Evolutionary conservation across 768 basidiomycete genomes (phyloP).

Genomic region (Serendipita sp.): DNA sequence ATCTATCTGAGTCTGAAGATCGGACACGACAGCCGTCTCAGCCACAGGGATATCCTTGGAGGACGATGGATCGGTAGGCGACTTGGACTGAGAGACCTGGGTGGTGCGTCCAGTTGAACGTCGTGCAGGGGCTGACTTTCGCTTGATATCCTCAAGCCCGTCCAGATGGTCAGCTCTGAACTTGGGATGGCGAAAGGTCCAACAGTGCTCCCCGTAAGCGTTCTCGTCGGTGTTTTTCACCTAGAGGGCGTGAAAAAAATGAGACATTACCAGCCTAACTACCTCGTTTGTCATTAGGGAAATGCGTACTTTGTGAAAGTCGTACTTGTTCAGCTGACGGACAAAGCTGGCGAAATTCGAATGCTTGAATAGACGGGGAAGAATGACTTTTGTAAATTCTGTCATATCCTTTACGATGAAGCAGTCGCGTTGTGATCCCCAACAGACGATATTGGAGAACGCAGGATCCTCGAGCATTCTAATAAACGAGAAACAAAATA

Average conservation of each 20-base stretch:
- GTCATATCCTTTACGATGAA: constrained; percentile 98
- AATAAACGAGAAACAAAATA: not conserved
- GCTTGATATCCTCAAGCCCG: constrained; percentile 40
- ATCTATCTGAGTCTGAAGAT: constrained; percentile 35
- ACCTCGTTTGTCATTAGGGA: not conserved
- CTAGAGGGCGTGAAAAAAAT: not conserved
- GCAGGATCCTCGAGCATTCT: constrained; percentile 81
- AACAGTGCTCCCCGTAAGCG: constrained; percentile 45
- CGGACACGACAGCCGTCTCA: constrained; percentile 16
- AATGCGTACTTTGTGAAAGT: constrained; percentile 68
- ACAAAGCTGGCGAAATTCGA: constrained; percentile 90
- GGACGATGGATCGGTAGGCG: constrained; percentile 15
- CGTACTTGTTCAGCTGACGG: constrained; percentile 88
- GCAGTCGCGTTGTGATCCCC: constrained; percentile 72
- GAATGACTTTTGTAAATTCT: constrained; percentile 75
- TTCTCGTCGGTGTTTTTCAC: constrained; percentile 78
- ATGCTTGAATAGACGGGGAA: constrained; percentile 89
- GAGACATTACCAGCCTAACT: not conserved
- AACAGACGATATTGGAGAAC: constrained; percentile 59
- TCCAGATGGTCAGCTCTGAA: constrained; percentile 40
- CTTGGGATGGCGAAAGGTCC: constrained; percentile 41
- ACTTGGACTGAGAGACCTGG: not conserved
- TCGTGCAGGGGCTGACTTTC: constrained; percentile 17
- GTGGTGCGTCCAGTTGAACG: not conserved
- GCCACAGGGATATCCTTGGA: not conserved